Conservation (phyloP, 352 stramenopile genomes). For the Pythium pectinolyticum region DNA sequence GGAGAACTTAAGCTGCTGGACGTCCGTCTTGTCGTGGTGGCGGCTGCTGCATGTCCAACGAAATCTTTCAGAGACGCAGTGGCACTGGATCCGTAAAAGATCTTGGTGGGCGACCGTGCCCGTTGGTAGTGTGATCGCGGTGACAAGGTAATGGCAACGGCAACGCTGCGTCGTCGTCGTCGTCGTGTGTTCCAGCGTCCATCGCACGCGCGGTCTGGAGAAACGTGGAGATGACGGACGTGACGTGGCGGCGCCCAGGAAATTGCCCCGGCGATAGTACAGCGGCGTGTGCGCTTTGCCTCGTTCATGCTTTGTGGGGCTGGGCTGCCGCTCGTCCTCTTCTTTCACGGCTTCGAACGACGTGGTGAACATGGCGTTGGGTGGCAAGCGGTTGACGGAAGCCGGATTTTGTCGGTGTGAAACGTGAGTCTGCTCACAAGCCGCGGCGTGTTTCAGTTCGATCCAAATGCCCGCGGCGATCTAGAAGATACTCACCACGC, state of each 20-base stretch:
- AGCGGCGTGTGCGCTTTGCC: conserved; percentile 35
- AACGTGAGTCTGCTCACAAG: no score
- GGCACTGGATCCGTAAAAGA: conserved; percentile 14
- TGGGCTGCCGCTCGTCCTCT: conserved; percentile 30
- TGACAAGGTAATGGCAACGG: neutral
- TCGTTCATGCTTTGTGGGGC: no score
- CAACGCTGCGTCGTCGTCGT: neutral
- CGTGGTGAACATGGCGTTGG: conserved; percentile 45
- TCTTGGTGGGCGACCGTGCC: conserved; percentile 15
- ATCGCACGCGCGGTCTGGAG: conserved; percentile 44
- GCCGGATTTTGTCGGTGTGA: no score
- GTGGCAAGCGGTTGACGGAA: no score
- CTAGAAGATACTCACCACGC: no score
- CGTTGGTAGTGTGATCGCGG: neutral
- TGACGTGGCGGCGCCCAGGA: conserved; percentile 38
- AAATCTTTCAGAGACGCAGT: no score
- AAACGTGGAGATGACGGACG: conserved; percentile 59
- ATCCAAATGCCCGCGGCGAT: no score
- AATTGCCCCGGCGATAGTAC: conserved; percentile 57
- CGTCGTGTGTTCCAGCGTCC: neutral
- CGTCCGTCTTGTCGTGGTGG: no score
- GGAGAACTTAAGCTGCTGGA: no score
- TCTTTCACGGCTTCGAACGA: conserved; percentile 58
- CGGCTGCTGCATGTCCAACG: no score
- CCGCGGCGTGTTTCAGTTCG: no score